A percentile compares a stretch with the other conserved stretches of the same genome.
Conservation (phyloP, 2,329 filamentous ascomycete genomes). For the Rhexocercosporidium sp. region DNA sequence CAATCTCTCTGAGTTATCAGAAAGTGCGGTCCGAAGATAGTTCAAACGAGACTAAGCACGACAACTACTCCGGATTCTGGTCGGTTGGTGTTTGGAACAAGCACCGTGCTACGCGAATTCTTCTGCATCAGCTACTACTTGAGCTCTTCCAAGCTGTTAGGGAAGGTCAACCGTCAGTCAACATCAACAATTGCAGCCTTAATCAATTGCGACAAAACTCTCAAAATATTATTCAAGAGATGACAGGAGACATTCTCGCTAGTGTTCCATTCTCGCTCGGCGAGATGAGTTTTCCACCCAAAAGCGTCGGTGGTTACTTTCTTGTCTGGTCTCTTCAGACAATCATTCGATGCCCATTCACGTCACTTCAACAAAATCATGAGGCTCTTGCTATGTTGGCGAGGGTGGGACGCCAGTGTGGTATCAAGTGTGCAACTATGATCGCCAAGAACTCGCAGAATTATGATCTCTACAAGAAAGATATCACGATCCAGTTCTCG, state of each 20-base stretch:
- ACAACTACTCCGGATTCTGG: slow-evolving; percentile 16
- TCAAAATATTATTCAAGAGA: slow-evolving; percentile 8
- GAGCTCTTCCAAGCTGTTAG: background rate
- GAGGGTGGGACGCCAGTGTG: slow-evolving; percentile 18
- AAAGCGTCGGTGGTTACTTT: slow-evolving; percentile 23
- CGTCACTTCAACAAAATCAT: slow-evolving; percentile 6
- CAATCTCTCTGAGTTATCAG: background rate
- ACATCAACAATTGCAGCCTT: background rate
- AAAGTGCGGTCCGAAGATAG: background rate
- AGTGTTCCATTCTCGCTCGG: slow-evolving; percentile 23
- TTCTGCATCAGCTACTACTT: slow-evolving; percentile 16
- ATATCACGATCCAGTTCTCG: no score
- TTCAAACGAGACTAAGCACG: background rate
- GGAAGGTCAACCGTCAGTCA: background rate
- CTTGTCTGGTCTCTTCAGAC: slow-evolving; percentile 22
- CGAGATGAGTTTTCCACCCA: background rate
- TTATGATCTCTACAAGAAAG: background rate
- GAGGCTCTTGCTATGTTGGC: slow-evolving; percentile 10
- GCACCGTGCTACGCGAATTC: slow-evolving; percentile 11
- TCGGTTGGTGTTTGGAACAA: slow-evolving; percentile 17
- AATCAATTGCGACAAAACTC: background rate
- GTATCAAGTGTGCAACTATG: slow-evolving; percentile 17
- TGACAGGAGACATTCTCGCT: slow-evolving; percentile 13
- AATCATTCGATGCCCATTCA: slow-evolving; percentile 16
- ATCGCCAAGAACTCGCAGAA: background rate